Conservation (phyloP, 2,329 filamentous ascomycete genomes). For the Pseudocercospora pini-densiflorae region DNA sequence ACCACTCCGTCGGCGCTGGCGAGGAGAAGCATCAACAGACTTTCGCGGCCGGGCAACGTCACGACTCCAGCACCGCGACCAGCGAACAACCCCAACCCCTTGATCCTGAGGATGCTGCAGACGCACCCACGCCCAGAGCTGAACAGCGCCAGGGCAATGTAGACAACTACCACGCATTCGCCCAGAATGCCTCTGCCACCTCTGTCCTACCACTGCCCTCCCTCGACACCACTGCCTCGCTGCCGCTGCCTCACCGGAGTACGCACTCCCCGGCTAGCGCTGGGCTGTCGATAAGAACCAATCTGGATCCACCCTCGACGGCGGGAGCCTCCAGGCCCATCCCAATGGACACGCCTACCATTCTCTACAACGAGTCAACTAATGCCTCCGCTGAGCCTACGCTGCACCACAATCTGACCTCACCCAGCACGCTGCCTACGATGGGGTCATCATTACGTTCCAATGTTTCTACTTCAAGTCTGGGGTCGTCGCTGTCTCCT, state of each 20-base stretch:
- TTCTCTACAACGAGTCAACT: constrained; percentile 20
- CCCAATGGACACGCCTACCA: constrained; percentile 25
- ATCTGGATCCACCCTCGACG: constrained; percentile 16
- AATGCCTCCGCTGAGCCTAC: constrained; percentile 14
- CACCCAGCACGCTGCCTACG: constrained; percentile 38
- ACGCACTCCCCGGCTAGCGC: constrained; percentile 22
- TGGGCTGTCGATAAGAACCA: constrained; percentile 31
- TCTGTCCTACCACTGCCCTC: neutral
- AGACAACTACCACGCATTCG: constrained; percentile 6
- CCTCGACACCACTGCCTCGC: constrained; percentile 7
- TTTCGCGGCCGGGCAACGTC: constrained; percentile 1
- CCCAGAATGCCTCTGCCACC: constrained; percentile 2
- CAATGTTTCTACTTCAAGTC: constrained; percentile 49
- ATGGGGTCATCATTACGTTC: constrained; percentile 42
- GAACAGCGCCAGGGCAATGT: constrained; percentile 1
- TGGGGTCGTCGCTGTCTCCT: constrained; percentile 51
- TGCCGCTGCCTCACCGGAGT: neutral
- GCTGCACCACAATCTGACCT: constrained; percentile 43
- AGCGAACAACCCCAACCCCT: constrained; percentile 2
- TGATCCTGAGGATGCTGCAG: neutral
- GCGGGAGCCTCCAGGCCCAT: constrained; percentile 15
- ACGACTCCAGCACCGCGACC: neutral
- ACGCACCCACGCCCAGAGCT: constrained; percentile 3
- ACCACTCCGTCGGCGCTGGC: neutral
- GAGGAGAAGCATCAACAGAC: neutral